Percentiles rank a stretch among this genome's conserved stretches.
phyloP scores from a whole-genome alignment of 1,284 basidiomycete genomes.

The Inonotus hispidus region DNA sequence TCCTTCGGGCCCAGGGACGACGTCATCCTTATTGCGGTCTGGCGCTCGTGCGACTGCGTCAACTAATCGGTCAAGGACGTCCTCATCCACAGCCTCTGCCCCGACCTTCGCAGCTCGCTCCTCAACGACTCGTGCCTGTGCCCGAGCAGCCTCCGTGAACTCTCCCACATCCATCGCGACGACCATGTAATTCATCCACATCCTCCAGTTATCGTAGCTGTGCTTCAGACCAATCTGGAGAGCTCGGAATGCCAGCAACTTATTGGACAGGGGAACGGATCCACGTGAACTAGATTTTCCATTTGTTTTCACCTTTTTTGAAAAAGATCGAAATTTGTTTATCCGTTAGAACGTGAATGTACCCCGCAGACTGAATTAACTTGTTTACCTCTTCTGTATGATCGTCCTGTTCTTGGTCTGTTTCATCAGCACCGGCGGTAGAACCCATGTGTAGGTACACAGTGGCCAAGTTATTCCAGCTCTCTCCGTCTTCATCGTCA shows the following conservation, averaged over 20 bases:
- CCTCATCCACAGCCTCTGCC: slow-evolving; percentile 66
- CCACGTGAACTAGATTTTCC: slow-evolving; percentile 18
- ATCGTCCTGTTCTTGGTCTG: slow-evolving; percentile 25
- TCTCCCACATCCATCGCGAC: slow-evolving; percentile 92
- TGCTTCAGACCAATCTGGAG: slow-evolving; percentile 85
- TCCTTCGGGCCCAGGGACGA: slow-evolving; percentile 26
- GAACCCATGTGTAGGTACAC: slow-evolving; percentile 84
- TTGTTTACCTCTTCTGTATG: slow-evolving; percentile 18
- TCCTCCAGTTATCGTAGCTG: slow-evolving; percentile 90
- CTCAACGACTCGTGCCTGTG: slow-evolving; percentile 79
- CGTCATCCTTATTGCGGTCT: slow-evolving; percentile 32
- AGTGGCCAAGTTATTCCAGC: slow-evolving; percentile 97
- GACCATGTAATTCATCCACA: slow-evolving; percentile 99
- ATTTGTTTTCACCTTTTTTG: slow-evolving; percentile 20
- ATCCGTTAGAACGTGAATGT: neutral
- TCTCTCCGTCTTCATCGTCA: slow-evolving; percentile 95
- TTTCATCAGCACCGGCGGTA: slow-evolving; percentile 11
- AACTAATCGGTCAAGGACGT: slow-evolving; percentile 83
- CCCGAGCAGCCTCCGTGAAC: slow-evolving; percentile 82
- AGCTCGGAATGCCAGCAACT: slow-evolving; percentile 89
- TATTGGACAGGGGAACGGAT: slow-evolving; percentile 60
- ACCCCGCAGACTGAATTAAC: neutral
- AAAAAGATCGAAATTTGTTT: slow-evolving; percentile 2
- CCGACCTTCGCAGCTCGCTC: slow-evolving; percentile 66
- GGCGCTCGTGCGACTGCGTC: slow-evolving; percentile 72